Evolutionary conservation across 1,284 basidiomycete species (phyloP).

Genomic region (Cutaneotrichosporon sp.): DNA sequence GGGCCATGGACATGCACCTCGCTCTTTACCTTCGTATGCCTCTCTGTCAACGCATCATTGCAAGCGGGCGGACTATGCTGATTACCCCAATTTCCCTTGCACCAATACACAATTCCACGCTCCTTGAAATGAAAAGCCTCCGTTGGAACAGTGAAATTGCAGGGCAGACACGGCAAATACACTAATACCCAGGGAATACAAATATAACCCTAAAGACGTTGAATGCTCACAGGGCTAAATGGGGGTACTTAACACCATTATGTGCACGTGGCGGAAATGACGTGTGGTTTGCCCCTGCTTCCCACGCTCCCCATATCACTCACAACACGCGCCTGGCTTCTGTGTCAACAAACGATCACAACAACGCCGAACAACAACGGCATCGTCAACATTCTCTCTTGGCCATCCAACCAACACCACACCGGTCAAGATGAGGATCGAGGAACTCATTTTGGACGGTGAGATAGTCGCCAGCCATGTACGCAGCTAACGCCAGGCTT

Average conservation of each 20-base stretch:
- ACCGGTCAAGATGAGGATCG: conserved; percentile 60
- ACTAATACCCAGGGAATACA: too few relatives aligned
- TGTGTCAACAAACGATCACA: conserved; percentile 8
- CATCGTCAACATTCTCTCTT: not conserved
- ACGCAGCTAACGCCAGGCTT: conserved; percentile 57
- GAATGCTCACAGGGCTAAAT: not conserved
- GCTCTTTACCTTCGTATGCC: too few relatives aligned
- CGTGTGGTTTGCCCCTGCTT: not conserved
- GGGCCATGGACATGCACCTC: too few relatives aligned
- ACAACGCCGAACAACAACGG: not conserved
- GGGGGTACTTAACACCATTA: not conserved
- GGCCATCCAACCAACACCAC: not conserved
- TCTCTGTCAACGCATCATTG: too few relatives aligned
- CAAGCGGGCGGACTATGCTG: too few relatives aligned
- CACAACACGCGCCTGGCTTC: conserved; percentile 5
- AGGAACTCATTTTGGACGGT: conserved; percentile 75
- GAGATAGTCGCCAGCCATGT: not conserved
- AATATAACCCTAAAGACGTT: too few relatives aligned
- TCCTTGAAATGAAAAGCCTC: not conserved
- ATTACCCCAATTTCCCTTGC: too few relatives aligned
- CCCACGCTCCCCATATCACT: too few relatives aligned
- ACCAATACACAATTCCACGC: too few relatives aligned
- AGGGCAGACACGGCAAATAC: too few relatives aligned
- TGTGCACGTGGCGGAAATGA: not conserved
- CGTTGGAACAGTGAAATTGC: too few relatives aligned